phyloP scores from a whole-genome alignment of 495 filamentous ascomycete species.

The Letharia lupina region DNA sequence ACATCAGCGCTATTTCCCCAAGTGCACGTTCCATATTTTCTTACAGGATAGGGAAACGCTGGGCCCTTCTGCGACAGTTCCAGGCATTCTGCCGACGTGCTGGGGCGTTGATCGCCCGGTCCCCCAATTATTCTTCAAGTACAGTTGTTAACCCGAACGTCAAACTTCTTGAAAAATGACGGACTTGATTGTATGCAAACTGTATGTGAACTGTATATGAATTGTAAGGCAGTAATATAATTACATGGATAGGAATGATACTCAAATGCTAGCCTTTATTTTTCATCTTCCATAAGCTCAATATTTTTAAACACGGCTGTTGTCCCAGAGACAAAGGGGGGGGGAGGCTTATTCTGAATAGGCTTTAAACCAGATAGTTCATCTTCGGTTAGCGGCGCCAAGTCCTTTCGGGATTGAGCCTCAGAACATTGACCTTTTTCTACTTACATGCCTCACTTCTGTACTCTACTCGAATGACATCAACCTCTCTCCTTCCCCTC shows the following conservation, averaged over 20 bases:
- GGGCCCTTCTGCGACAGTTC: slow-evolving; percentile 52
- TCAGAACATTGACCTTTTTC: background rate
- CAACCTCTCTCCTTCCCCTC: background rate
- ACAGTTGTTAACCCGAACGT: background rate
- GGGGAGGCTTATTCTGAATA: background rate
- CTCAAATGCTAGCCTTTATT: background rate
- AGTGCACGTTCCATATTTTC: slow-evolving; percentile 28
- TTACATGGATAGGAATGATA: background rate
- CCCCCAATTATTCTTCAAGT: background rate
- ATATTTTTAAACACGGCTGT: background rate
- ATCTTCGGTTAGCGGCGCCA: slow-evolving; percentile 2
- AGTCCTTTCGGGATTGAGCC: background rate
- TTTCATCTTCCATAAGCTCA: background rate
- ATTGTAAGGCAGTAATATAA: background rate
- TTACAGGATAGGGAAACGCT: slow-evolving; percentile 54
- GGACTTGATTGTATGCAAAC: background rate
- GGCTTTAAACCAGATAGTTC: background rate
- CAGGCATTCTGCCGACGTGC: slow-evolving; percentile 44
- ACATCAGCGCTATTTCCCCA: slow-evolving; percentile 16
- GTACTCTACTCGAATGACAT: background rate
- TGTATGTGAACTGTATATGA: background rate
- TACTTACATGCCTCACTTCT: slow-evolving; percentile 5
- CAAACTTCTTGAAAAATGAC: background rate
- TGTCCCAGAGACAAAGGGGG: background rate
- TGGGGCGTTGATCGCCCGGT: background rate